Evolutionary conservation across 2,329 filamentous ascomycete genomes (phyloP).

Genomic region (Diplodia seriata): DNA sequence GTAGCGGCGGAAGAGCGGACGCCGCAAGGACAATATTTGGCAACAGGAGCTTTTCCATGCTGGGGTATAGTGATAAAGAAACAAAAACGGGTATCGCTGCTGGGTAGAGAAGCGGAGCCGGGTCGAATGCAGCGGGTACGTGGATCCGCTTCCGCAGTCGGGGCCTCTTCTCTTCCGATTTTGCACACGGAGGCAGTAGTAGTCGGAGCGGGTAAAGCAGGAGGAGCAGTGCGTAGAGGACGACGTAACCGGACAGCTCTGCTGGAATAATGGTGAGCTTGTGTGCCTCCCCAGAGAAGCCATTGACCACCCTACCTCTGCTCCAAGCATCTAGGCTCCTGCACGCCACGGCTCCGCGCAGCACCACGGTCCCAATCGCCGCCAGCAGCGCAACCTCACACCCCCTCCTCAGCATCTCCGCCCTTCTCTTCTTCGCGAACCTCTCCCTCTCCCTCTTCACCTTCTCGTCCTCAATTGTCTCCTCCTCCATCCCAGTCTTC

Average conservation of each 20-base stretch:
- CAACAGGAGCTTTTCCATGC: slow-evolving; percentile 68
- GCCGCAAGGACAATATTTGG: slow-evolving; percentile 84
- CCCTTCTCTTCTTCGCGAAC: slow-evolving; percentile 84
- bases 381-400: slow-evolving; percentile 63
- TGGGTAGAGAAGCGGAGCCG: slow-evolving; percentile 89
- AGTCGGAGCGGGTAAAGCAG: slow-evolving; percentile 50
- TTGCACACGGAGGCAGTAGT: slow-evolving; percentile 35
- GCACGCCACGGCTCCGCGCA: slow-evolving; percentile 46
- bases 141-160: slow-evolving; percentile 56
- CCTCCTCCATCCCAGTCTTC: slow-evolving; percentile 18
- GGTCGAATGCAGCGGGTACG: slow-evolving; percentile 83
- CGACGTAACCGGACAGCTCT: slow-evolving; percentile 51
- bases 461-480: slow-evolving; percentile 43
- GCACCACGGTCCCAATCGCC: slow-evolving; percentile 58
- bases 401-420: slow-evolving; percentile 77
- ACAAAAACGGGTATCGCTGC: slow-evolving; percentile 77
- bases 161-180: slow-evolving; percentile 14
- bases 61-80: slow-evolving; percentile 73
- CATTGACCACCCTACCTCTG: slow-evolving; percentile 43
- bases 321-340: slow-evolving; percentile 47
- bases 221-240: slow-evolving; percentile 43
- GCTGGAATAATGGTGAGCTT: slow-evolving; percentile 39
- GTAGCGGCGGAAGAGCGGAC: slow-evolving; percentile 73
- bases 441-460: slow-evolving; percentile 62
- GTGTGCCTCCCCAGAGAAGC: slow-evolving; percentile 32